Base-by-base conservation (phyloP, 441 rosid species). In the Erodium texanum region DNA sequence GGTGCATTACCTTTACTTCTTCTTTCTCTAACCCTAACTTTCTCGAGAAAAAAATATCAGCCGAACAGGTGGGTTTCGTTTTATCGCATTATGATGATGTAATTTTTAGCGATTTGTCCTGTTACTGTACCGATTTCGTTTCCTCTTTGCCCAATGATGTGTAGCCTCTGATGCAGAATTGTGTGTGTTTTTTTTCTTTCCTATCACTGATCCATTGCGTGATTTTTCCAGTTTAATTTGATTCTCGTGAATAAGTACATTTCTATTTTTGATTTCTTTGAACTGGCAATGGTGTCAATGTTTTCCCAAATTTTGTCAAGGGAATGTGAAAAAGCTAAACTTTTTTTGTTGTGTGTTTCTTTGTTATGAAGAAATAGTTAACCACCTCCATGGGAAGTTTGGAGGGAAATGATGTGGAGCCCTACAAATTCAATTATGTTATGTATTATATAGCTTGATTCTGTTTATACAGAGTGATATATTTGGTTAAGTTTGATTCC, bases 1-100 rank as follows among this genome's bases (percentile, higher is more conserved):
- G 94, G 98, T 90, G 66, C 34, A 23, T 45, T 36, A 68, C 5
- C 63, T 73, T 27, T 54, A 22, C 18, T 34, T 43, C 52, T 68
- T 61, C 41, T 15, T 23, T 64, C 24, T 19, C 68, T 63, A 70
- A 69, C 82, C 79, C 81, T 76, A 72, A 43, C 61, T 41, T 56
- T 20, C 62, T 20, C 15, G 23, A 56, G 24, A 56, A 20, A 56
- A 56, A 3, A n/a, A n/a, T n/a, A n/a, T 22, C 14, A 19, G 14
- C 23, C 15, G 9, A 20, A 56, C 27, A 56, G 62, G 14, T 0
- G 23, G 1, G 23, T 18, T 54, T 54, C 24, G 23, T 54, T 54
- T 54, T 18, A 19, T 19, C 61, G 61, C 61, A 18, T 9, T 20
- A 8, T 20, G 14, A 22, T 56, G 24, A 19, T 20, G 24, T 52